A percentile compares a stretch with the other conserved stretches of the same genome.
phyloP scores from a whole-genome alignment of 2,329 filamentous ascomycete species.

The Penicillium janthinellum region DNA sequence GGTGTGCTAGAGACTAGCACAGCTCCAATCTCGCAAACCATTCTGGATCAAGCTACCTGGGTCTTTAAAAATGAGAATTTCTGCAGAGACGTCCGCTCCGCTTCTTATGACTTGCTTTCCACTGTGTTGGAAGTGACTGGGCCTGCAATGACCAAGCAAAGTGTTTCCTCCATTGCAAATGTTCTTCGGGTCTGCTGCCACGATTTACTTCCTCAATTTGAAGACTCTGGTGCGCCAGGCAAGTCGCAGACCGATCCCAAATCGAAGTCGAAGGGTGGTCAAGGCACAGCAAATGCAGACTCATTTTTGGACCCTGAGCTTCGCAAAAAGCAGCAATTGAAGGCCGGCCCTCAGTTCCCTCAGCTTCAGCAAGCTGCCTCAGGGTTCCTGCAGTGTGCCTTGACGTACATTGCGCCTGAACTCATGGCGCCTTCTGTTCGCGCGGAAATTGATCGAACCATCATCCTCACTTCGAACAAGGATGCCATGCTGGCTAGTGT shows the following conservation, averaged over 20 bases:
- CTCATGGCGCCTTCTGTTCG: conserved; percentile 71
- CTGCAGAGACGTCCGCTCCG: conserved; percentile 58
- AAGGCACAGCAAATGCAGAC: conserved; percentile 63
- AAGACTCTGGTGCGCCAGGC: conserved; percentile 37
- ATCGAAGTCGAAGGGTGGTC: conserved; percentile 40
- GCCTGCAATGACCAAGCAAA: conserved; percentile 65
- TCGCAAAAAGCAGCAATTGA: conserved; percentile 28
- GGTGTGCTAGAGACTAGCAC: conserved; percentile 61
- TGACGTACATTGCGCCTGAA: conserved; percentile 66
- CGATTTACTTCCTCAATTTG: conserved; percentile 63
- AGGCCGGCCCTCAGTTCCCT: conserved; percentile 25
- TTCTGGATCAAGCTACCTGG: conserved; percentile 71
- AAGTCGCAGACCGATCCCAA: conserved; percentile 45
- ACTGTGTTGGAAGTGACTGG: conserved; percentile 65
- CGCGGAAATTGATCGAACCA: conserved; percentile 76
- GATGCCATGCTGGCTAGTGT: conserved; percentile 79
- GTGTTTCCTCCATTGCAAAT: conserved; percentile 63
- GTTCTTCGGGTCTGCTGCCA: conserved; percentile 71
- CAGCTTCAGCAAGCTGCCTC: conserved; percentile 60
- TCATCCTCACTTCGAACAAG: conserved; percentile 69
- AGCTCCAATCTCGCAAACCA: conserved; percentile 62
- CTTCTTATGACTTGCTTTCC: conserved; percentile 62
- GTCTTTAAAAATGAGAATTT: conserved; percentile 62
- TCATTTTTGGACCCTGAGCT: conserved; percentile 62
- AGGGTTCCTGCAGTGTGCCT: conserved; percentile 62